These are phyloP conservation scores for Sporisorium exsertum DNA, from an alignment of 1,284 basidiomycete genomes.

Conservation along the genomic window DNA sequence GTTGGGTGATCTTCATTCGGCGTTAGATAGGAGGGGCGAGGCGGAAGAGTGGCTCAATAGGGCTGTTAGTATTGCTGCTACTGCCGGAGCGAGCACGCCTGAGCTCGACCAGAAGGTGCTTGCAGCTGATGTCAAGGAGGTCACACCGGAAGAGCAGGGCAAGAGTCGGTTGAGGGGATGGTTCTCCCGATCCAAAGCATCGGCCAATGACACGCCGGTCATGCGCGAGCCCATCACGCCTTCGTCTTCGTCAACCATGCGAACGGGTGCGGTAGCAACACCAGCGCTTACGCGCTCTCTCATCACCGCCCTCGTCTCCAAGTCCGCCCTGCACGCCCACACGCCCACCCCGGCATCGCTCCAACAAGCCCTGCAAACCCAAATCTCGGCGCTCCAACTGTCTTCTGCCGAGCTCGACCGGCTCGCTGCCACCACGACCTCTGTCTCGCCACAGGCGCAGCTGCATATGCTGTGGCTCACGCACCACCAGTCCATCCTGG, in stretches of 20 bases:
- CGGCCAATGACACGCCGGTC: neutral
- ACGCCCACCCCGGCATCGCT: constrained; percentile 18
- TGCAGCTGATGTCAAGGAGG: neutral
- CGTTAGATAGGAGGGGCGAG: constrained; percentile 29
- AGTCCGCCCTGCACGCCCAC: constrained; percentile 54
- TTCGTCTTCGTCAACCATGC: neutral
- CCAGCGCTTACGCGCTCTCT: constrained; percentile 51
- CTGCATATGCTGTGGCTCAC: constrained; percentile 55
- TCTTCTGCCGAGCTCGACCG: constrained; percentile 40
- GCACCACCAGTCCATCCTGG: constrained; percentile 50
- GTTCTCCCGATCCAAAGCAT: constrained; percentile 9
- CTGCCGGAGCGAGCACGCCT: constrained; percentile 15
- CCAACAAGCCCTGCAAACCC: constrained; percentile 47
- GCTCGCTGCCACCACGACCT: neutral
- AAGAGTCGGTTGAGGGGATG: constrained; percentile 6
- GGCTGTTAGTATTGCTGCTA: constrained; percentile 48
- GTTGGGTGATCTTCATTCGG: constrained; percentile 50
- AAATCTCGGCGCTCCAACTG: constrained; percentile 53
- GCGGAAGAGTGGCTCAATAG: constrained; percentile 51
- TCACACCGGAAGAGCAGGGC: neutral
- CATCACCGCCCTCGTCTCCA: constrained; percentile 48
- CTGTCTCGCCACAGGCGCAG: neutral
- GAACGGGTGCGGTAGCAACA: neutral
- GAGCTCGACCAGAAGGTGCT: neutral
- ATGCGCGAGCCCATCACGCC: neutral